A percentile compares a stretch with the other conserved stretches of the same genome.
Evolutionary conservation across 345 rosid species (phyloP).

Genomic region (Salix purpurea): DNA sequence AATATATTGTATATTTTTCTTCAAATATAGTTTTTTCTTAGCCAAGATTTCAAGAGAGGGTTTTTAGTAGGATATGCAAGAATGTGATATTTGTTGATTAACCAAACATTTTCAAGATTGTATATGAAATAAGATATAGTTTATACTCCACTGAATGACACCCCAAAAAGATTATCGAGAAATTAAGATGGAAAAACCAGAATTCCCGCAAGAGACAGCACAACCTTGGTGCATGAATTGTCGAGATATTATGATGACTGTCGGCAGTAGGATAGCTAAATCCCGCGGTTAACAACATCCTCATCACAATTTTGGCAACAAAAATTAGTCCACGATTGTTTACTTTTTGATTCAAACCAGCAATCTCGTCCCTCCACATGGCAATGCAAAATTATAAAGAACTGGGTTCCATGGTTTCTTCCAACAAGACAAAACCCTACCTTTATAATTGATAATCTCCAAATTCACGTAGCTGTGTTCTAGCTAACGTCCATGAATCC

Average conservation of each 20-base stretch:
- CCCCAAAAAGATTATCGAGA: no score
- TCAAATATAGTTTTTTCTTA: no score
- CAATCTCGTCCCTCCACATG: not conserved
- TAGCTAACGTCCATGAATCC: not conserved
- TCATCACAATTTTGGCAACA: not conserved
- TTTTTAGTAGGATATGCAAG: no score
- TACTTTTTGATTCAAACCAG: not conserved
- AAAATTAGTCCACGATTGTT: not conserved
- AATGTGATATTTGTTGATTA: no score
- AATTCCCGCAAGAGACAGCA: not conserved
- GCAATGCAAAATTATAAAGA: not conserved
- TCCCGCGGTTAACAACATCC: not conserved
- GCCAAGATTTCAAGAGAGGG: no score
- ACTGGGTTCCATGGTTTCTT: not conserved
- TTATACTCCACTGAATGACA: no score
- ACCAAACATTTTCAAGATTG: no score
- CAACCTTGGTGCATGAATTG: not conserved
- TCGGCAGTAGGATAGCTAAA: not conserved
- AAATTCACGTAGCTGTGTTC: not conserved
- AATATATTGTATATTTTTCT: no score
- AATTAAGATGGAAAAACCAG: not conserved
- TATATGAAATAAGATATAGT: no score
- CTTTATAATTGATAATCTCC: not conserved
- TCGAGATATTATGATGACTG: not conserved
- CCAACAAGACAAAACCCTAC: not conserved